Conservation (phyloP, 768 basidiomycete species). For the Boletus bicolor region DNA sequence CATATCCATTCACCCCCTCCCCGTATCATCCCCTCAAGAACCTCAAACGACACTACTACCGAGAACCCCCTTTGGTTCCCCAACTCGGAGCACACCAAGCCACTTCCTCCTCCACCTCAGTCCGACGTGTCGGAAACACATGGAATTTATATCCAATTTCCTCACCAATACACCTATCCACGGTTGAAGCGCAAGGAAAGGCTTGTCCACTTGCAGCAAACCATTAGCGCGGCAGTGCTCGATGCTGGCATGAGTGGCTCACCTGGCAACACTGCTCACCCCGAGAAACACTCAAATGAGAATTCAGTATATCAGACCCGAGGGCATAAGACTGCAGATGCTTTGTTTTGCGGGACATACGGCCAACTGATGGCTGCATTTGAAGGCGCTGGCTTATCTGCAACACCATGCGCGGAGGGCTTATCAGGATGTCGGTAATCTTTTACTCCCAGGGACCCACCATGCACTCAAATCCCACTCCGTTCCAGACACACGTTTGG, state of each 20-base stretch:
- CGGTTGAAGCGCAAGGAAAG: constrained; percentile 21
- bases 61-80: neutral
- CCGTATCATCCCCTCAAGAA: neutral
- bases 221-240: constrained; percentile 37
- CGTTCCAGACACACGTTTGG: constrained; percentile 37
- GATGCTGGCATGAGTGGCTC: constrained; percentile 41
- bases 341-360: constrained; percentile 42
- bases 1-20: neutral
- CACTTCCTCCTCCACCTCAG: constrained; percentile 17
- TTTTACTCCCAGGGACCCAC: neutral
- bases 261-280: constrained; percentile 10
- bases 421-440: constrained; percentile 32
- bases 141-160: constrained; percentile 28
- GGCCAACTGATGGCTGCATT: constrained; percentile 42
- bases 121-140: constrained; percentile 4
- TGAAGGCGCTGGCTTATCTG: constrained; percentile 35
- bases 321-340: constrained; percentile 21
- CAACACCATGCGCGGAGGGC: constrained; percentile 30
- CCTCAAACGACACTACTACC: neutral
- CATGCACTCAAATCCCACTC: neutral
- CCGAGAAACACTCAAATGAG: neutral
- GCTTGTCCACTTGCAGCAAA: constrained; percentile 31
- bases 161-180: constrained; percentile 1
- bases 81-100: constrained; percentile 8
- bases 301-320: neutral